These are phyloP conservation scores for Malassezia furfur DNA, from an alignment of 1,284 basidiomycete genomes.

Conservation along the genomic window DNA sequence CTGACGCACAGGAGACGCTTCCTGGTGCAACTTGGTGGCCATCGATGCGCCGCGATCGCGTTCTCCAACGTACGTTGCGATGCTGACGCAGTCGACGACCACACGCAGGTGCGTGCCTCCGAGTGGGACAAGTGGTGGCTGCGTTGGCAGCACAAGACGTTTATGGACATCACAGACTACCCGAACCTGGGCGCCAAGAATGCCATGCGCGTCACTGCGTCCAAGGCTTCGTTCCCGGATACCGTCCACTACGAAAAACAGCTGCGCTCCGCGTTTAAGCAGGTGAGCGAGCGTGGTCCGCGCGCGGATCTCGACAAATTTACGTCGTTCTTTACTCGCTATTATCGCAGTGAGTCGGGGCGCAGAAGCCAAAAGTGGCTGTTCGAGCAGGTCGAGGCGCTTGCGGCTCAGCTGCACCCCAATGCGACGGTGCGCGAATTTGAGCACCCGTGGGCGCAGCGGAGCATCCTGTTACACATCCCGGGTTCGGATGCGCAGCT, in stretches of 20 bases:
- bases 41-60: neutral
- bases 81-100: constrained; percentile 5
- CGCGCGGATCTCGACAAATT: constrained; percentile 51
- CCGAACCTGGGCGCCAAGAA: constrained; percentile 10
- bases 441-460: constrained; percentile 81
- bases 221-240: constrained; percentile 20
- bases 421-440: constrained; percentile 62
- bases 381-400: constrained; percentile 22
- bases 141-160: constrained; percentile 23
- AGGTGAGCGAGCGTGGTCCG: constrained; percentile 28
- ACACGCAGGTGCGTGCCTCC: neutral
- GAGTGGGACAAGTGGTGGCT: constrained; percentile 33
- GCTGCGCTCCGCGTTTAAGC: constrained; percentile 20
- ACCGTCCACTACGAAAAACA: constrained; percentile 18
- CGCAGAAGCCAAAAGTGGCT: constrained; percentile 69
- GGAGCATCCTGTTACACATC: constrained; percentile 59
- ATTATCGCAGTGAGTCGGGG: constrained; percentile 61
- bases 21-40: neutral
- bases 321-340: constrained; percentile 49
- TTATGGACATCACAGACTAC: constrained; percentile 39
- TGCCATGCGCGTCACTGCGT: neutral
- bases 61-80: constrained; percentile 8
- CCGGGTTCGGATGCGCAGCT: constrained; percentile 23
- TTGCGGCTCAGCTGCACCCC: constrained; percentile 10
- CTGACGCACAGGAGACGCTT: neutral